Evolutionary conservation across 305 asterid genomes (phyloP).

Genomic region (Stenogyne calaminthoides): DNA sequence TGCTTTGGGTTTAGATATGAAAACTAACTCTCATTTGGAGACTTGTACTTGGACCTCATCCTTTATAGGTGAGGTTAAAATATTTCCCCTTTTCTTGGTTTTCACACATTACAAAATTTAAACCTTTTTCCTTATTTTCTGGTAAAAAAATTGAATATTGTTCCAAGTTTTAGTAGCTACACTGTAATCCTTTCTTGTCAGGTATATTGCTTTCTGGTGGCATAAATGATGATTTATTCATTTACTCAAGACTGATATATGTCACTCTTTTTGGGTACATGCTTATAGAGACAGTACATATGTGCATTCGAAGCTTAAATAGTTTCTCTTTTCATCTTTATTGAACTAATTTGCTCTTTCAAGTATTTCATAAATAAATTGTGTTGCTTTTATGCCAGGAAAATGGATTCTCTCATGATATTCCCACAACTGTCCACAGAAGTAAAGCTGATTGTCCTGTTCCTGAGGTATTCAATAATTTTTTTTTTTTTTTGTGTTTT

Average conservation of each 20-base stretch:
- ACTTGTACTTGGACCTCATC: not conserved
- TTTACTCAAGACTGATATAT: not conserved
- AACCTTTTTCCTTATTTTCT: not conserved
- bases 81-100: not conserved
- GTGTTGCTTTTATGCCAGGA: conserved; percentile 58
- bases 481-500: not conserved
- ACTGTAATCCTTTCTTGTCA: not conserved
- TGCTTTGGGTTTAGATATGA: not conserved
- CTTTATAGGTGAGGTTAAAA: not conserved
- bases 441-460: conserved; percentile 99
- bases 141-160: not conserved
- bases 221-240: conserved; percentile 5
- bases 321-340: conserved; percentile 24
- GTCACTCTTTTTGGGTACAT: conserved; percentile 9
- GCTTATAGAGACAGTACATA: not conserved
- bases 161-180: not conserved
- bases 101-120: not conserved
- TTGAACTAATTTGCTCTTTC: conserved; percentile 20
- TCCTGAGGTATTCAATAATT: conserved; percentile 66
- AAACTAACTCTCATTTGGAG: not conserved
- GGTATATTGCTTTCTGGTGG: conserved; percentile 10
- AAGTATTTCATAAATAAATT: conserved; percentile 2
- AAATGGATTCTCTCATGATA: conserved; percentile 79
- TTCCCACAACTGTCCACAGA: conserved; percentile 94
- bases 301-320: conserved; percentile 18